Evolutionary conservation across 2,329 filamentous ascomycete species (phyloP), one percentile per base, ranked within the genome.

Genomic region (Aspergillus fischeri): DNA sequence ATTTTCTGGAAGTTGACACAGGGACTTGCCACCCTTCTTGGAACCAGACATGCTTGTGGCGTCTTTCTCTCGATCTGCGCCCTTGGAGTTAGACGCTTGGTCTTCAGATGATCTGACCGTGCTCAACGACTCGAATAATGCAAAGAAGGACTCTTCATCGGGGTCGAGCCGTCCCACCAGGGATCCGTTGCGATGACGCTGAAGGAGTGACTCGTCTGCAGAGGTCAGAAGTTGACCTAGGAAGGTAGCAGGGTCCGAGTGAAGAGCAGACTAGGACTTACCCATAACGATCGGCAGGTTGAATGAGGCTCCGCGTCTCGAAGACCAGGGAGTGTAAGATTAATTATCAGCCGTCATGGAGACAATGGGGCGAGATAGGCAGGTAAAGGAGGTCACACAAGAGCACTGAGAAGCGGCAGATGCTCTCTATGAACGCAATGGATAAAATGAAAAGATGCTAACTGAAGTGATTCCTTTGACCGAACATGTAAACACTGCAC

Each of bases 1-100:
- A 8, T 60, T 21, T 10, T 63, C 41, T 5, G 66, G 66, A n/a
- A 68, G 55, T 29, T 67, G 57, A 8, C 65, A 42, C 35, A 67
- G 62, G 0, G 61, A 62, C 21, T 49, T 47, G 24, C 38, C 35
- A 3, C 25, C 38, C 14, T 25, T 56, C 10, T 25, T 11, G 27
- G 38, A 10, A 42, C 28, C 14, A 3, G 50, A 48, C n/a, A 24
- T 20, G 20, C 7, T 17, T 25, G 24, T 14, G 20, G 17, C 28
- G 21, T 45, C 41, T 3, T 42, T 32, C 25, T 45, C 44, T 24
- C 44, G 9, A 21, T 21, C 32, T 17, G 45, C 10, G 10, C 27
- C 35, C 9, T 8, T 38, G 32, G 25, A 29, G 10, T 10, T 17
- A 27, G 38, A 49, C 11, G 32, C 32, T 10, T 38, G 4, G 11